Base-by-base conservation (phyloP, 225 moss, liverwort and hornwort genomes). In the Physcomitrium patens region DNA sequence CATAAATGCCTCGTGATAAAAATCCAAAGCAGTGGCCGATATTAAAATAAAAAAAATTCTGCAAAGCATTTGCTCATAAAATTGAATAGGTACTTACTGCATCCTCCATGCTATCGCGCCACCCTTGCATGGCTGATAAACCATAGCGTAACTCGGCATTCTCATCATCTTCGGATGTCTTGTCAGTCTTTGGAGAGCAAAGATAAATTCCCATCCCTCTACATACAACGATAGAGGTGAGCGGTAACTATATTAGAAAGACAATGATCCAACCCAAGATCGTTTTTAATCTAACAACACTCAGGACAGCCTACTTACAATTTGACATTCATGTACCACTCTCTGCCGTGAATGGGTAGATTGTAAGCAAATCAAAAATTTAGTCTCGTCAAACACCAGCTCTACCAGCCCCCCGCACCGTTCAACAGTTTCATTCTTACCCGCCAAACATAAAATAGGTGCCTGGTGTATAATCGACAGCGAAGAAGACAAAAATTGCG, bases 71-170 rank as follows among this genome's bases (percentile, higher is more conserved):
- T 11, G 60, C 67, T 76, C 46, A 46, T 24, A 26, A 65, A 18
- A 69, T 26, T 19, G 65, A 27, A 60, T 74, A 69, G 68, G 65
- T 74, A 88, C 85, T 46, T 75, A 88, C 88, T 58, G 82, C 88
- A 47, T 88, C 88, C 78, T 88, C 88, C 88, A 88, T 88, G 82
- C 82, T 82, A 62, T 85, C 77, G 61, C 85, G 88, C 85, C 85
- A 88, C 55, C 88, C 88, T 82, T 88, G 88, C 88, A 88, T 88
- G 27, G 85, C 85, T 72, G 82, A 78, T 80, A 75, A 82, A 55
- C 85, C 88, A 69, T 80, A 88, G 31, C 82, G 80, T 56, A 88
- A 56, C 65, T 88, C 82, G 12, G 72, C 76, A 78, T 85, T 88
- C 41, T 88, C 88, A 63, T 52, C 85, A 69, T 88, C 85, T 78